Evolutionary conservation across 2,329 filamentous ascomycete species (phyloP).

Genomic region (Chrysoporthe cubensis): DNA sequence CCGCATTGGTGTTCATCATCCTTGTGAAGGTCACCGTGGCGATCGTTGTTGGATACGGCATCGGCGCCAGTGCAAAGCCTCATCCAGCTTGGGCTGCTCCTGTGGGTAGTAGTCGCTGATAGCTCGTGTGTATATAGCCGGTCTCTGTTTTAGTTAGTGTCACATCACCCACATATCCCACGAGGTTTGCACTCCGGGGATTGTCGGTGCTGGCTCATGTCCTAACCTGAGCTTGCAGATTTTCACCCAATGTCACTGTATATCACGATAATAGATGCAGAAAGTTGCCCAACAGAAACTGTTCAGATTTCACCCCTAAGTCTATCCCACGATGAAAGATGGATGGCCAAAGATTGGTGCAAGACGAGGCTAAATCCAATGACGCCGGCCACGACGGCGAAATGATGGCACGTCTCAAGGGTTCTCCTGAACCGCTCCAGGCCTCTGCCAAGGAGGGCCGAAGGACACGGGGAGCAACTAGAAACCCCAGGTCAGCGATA

Average conservation of each 20-base stretch:
- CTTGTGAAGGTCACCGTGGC: neutral
- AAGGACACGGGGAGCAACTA: constrained; percentile 61
- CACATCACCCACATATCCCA: neutral
- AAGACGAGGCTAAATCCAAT: neutral
- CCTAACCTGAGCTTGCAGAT: neutral
- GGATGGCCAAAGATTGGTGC: neutral
- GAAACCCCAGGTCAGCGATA: constrained; percentile 18
- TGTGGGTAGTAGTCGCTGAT: neutral
- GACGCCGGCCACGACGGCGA: neutral
- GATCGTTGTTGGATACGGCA: neutral
- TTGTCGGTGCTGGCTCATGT: neutral
- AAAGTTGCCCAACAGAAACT: neutral
- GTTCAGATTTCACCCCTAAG: neutral
- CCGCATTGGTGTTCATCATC: neutral
- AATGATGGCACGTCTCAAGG: neutral
- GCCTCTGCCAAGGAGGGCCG: constrained; percentile 30
- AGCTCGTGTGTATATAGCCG: neutral
- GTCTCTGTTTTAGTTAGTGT: neutral
- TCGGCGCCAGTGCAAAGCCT: neutral
- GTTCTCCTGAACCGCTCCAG: constrained; percentile 20
- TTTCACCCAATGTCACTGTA: neutral
- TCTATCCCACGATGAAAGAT: neutral
- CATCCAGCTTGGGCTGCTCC: neutral
- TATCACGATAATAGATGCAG: neutral
- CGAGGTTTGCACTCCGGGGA: neutral